These are phyloP conservation scores for Wickerhamia fluorescens DNA, from an alignment of 805 yeast species.

Conservation along the genomic window DNA sequence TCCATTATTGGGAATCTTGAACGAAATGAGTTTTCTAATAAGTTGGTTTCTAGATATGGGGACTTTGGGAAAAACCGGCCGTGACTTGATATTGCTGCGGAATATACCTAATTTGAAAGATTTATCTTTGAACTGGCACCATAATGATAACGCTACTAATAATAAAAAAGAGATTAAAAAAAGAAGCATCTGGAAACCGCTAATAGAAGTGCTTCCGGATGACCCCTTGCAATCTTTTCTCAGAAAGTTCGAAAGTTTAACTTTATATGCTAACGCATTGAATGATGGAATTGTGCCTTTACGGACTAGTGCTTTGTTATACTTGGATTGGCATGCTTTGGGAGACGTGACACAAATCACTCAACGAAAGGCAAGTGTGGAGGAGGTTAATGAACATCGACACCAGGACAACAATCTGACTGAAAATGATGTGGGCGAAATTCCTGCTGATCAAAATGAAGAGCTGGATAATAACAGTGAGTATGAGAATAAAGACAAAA, in stretches of 20 bases:
- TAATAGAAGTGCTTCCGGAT: constrained; percentile 34
- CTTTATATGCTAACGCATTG: constrained; percentile 38
- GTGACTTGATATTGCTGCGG: constrained; percentile 35
- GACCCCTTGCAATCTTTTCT: constrained; percentile 30
- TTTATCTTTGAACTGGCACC: constrained; percentile 7
- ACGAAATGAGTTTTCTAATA: constrained; percentile 33
- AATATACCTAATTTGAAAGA: constrained; percentile 19
- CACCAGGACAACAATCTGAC: constrained; percentile 22
- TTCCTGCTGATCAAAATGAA: constrained; percentile 1
- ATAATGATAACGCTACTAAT: constrained; percentile 2
- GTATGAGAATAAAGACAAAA: neutral
- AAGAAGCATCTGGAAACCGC: constrained; percentile 19
- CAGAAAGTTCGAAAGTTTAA: constrained; percentile 23
- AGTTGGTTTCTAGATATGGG: constrained; percentile 39
- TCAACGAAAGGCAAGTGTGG: constrained; percentile 6
- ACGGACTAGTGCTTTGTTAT: constrained; percentile 35
- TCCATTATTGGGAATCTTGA: constrained; percentile 36
- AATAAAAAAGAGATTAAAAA: constrained; percentile 4
- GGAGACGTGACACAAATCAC: constrained; percentile 30
- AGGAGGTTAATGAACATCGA: neutral
- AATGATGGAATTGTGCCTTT: constrained; percentile 42
- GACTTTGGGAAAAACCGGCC: constrained; percentile 38
- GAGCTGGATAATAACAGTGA: neutral
- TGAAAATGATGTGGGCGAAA: constrained; percentile 15
- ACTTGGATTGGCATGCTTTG: constrained; percentile 36